These are phyloP conservation scores for Kwoniella sp. DNA, from an alignment of 768 basidiomycete genomes.

Conservation along the genomic window DNA sequence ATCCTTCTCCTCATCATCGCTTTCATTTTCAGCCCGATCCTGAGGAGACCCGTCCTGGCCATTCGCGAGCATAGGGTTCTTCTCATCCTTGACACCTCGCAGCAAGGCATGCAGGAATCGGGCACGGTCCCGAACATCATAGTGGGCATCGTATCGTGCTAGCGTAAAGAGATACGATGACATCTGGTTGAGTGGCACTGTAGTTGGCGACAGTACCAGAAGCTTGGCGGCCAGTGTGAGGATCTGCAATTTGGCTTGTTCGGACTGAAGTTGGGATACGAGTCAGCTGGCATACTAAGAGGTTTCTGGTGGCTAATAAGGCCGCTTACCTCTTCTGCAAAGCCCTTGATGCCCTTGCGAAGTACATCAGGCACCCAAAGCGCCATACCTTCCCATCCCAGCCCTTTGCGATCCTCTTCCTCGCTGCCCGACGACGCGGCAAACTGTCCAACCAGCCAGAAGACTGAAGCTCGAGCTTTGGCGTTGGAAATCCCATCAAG, in stretches of 20 bases:
- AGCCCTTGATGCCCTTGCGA: constrained; percentile 70
- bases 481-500: constrained; percentile 76
- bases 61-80: constrained; percentile 2
- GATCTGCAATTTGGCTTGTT: constrained; percentile 73
- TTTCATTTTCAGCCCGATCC: constrained; percentile 18
- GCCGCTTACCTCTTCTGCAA: constrained; percentile 65
- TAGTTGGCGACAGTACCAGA: constrained; percentile 59
- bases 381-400: constrained; percentile 56
- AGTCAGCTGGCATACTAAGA: background rate
- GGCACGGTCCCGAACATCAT: constrained; percentile 85
- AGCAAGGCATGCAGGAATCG: constrained; percentile 73
- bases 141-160: constrained; percentile 80
- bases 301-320: no score
- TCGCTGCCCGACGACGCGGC: constrained; percentile 50
- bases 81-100: constrained; percentile 53
- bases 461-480: constrained; percentile 76
- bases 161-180: constrained; percentile 68
- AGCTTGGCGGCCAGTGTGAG: constrained; percentile 84
- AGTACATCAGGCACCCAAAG: constrained; percentile 87
- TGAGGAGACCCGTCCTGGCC: constrained; percentile 8
- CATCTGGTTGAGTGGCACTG: constrained; percentile 46
- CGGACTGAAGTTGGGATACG: no score
- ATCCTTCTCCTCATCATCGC: constrained; percentile 53
- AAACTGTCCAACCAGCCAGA: constrained; percentile 92
- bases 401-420: constrained; percentile 30